Base-by-base conservation (phyloP, 2,329 filamentous ascomycete species). In the Cadophora sp. region DNA sequence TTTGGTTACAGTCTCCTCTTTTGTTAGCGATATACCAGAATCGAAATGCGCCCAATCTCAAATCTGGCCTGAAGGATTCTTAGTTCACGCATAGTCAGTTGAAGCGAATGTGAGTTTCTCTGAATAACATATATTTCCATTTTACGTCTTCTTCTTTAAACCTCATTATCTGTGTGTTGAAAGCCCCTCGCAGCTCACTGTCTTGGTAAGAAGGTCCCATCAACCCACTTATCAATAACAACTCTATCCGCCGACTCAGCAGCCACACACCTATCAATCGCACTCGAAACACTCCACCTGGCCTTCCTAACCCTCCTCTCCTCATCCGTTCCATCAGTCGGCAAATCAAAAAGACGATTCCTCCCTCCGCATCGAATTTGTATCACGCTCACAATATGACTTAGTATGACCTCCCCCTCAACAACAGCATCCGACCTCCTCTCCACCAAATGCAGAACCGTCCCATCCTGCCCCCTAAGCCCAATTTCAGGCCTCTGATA, bases 301-400 rank as follows among this genome's bases (percentile, higher is more conserved):
- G 64, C 64, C 39, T 58, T 24, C 27, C 64, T 50, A 48, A 66
- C 16, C 27, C 33, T n/a, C 27, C 56, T 60, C 63, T 61, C 63
- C 20, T 9, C 30, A 16, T 65, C 63, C 14, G 22, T 41, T 3
- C 63, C 63, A 30, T 50, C 45, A 45, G 18, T 53, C 27, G 63
- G 63, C 24, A 65, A 16, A 55, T 65, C 63, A 51, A 65, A 65
- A 1, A 65, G 56, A 65, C 41, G 63, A 30, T 39, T 58, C 24
- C 30, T 30, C 39, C 47, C 55, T 16, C 20, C 43, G 13, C 43
- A 45, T 4, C 30, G 41, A 0, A 43, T 51, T 30, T 65, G 53
- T 20, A 45, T 59, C 24, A 65, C 39, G 16, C 20, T 18, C 20
- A 60, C 27, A 36, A 18, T 20, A 45, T 65, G 47, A 16, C 36